Conservation (phyloP, 2,329 filamentous ascomycete genomes). For the Diaporthe amygdali region DNA sequence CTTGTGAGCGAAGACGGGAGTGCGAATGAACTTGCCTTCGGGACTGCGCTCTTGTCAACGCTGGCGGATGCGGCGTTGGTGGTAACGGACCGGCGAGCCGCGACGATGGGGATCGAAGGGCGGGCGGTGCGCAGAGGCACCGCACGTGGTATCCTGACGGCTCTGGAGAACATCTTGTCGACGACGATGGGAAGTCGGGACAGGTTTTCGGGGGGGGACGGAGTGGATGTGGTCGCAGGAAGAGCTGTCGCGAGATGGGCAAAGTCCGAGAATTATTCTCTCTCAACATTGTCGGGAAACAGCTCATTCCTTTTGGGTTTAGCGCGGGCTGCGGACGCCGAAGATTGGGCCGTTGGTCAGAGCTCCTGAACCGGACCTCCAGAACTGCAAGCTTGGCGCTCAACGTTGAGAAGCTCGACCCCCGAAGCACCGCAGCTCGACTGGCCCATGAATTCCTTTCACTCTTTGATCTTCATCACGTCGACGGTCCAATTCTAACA, state of each 20-base stretch:
- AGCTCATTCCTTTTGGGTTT: constrained; percentile 17
- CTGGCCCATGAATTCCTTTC: background rate
- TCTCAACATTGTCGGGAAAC: constrained; percentile 24
- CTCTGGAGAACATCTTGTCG: constrained; percentile 71
- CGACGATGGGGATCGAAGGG: constrained; percentile 48
- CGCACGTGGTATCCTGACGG: constrained; percentile 66
- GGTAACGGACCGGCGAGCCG: constrained; percentile 78
- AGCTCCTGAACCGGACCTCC: constrained; percentile 14
- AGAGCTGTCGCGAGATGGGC: constrained; percentile 12
- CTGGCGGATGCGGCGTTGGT: constrained; percentile 94
- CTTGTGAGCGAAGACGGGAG: constrained; percentile 15
- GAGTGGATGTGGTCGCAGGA: constrained; percentile 9
- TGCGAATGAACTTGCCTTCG: constrained; percentile 44
- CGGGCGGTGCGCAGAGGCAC: constrained; percentile 60
- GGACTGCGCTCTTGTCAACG: constrained; percentile 75
- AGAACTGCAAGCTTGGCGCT: background rate
- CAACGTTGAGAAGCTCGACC: constrained; percentile 6
- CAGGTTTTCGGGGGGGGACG: constrained; percentile 14
- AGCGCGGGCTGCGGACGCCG: constrained; percentile 15
- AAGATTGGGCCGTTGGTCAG: constrained; percentile 12
- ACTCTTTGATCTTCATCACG: background rate
- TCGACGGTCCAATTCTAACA: background rate
- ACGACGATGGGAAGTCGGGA: constrained; percentile 15
- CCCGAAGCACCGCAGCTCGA: background rate
- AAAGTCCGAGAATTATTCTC: constrained; percentile 29